Conservation (phyloP, 2,329 filamentous ascomycete genomes). For the Sporothrix globosa region DNA sequence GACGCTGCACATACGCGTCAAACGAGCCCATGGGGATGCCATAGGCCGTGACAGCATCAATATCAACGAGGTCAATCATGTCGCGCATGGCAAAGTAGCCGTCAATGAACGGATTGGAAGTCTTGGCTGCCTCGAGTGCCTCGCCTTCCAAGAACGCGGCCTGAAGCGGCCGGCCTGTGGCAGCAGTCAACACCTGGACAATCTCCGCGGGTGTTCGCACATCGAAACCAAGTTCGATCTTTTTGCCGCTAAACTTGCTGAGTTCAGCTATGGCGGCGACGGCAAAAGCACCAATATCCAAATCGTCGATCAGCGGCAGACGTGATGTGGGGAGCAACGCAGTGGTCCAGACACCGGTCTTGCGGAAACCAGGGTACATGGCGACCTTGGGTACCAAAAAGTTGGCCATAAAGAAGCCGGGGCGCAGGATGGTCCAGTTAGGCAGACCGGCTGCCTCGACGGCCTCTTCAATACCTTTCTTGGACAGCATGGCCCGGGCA, state of each 20-base stretch:
- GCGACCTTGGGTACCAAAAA: conserved; percentile 48
- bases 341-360: conserved; percentile 46
- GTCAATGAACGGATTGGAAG: conserved; percentile 15
- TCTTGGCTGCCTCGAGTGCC: not conserved
- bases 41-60: not conserved
- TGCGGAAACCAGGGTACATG: conserved; percentile 48
- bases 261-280: conserved; percentile 45
- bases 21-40: conserved; percentile 14
- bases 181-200: not conserved
- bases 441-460: conserved; percentile 46
- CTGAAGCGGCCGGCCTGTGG: not conserved
- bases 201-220: conserved; percentile 23
- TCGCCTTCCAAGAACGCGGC: conserved; percentile 13
- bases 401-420: conserved; percentile 57
- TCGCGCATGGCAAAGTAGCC: conserved; percentile 24
- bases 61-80: conserved; percentile 4
- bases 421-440: conserved; percentile 54
- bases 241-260: not conserved
- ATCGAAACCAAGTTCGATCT: conserved; percentile 18
- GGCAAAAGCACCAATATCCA: conserved; percentile 53
- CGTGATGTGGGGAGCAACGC: conserved; percentile 44
- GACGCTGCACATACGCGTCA: conserved; percentile 15
- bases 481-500: conserved; percentile 38
- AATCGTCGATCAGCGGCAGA: conserved; percentile 51
- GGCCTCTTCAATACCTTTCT: conserved; percentile 49